Evolutionary conservation across 495 filamentous ascomycete genomes (phyloP).

Genomic region (Neurospora cerealis): DNA sequence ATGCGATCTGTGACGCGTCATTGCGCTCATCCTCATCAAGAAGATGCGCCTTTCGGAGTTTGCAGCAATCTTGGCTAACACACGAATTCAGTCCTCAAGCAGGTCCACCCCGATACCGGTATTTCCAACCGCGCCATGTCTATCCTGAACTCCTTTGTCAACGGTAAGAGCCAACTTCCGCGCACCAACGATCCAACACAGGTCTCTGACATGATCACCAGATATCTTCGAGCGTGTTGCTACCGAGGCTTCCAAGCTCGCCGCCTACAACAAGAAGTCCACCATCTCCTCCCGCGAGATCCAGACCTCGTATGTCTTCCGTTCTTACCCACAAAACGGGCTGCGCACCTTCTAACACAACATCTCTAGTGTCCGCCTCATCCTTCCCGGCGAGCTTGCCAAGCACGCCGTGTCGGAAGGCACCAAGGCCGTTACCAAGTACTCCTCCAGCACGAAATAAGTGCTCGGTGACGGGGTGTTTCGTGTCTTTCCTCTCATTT

Average conservation of each 20-base stretch:
- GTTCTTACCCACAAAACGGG: constrained; percentile 5
- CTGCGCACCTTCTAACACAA: constrained; percentile 1
- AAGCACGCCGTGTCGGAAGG: constrained; percentile 99
- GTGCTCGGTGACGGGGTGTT: constrained; percentile 23
- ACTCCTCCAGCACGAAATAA: constrained; percentile 99
- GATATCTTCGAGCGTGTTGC: constrained; percentile 99
- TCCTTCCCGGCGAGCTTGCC: constrained; percentile 95
- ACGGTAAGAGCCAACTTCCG: constrained; percentile 53
- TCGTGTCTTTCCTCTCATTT: constrained; percentile 30
- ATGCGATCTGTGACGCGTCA: not conserved
- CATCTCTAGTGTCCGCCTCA: constrained; percentile 64
- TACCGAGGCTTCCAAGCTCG: constrained; percentile 96
- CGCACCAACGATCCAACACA: not conserved
- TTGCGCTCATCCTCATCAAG: not conserved
- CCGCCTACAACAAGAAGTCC: constrained; percentile 99
- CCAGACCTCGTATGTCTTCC: constrained; percentile 71
- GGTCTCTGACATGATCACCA: constrained; percentile 32
- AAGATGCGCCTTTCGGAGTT: not conserved
- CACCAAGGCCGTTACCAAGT: constrained; percentile 99
- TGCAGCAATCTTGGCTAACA: constrained; percentile 5
- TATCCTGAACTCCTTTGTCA: constrained; percentile 99
- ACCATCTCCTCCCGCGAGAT: constrained; percentile 99
- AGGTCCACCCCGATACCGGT: constrained; percentile 99
- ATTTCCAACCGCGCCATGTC: constrained; percentile 99
- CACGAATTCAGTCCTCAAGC: constrained; percentile 74